Conservation (phyloP, 2,329 filamentous ascomycete species). For the Botryotinia calthae region DNA sequence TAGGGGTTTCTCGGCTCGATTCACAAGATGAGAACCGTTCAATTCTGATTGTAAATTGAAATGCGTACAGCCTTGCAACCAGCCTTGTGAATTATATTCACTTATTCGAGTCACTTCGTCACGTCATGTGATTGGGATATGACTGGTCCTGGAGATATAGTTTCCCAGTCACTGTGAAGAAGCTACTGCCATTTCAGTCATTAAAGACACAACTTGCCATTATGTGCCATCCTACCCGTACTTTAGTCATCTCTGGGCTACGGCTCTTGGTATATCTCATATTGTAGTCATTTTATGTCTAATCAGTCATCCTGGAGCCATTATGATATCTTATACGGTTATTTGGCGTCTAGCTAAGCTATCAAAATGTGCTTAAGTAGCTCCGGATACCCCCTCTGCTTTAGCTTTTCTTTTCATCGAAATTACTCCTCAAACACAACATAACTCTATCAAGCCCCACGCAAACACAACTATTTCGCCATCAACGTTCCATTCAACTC, state of each 20-base stretch:
- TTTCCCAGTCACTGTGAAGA: not conserved
- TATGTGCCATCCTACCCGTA: not conserved
- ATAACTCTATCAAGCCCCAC: not conserved
- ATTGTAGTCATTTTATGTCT: too few relatives aligned
- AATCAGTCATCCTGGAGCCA: not conserved
- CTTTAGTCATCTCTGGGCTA: not conserved
- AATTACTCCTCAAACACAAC: not conserved
- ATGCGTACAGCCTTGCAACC: not conserved
- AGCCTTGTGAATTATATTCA: not conserved
- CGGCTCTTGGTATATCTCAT: not conserved
- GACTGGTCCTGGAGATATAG: not conserved
- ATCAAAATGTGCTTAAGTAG: not conserved
- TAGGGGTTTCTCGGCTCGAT: not conserved
- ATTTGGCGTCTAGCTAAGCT: not conserved
- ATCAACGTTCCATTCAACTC: too few relatives aligned
- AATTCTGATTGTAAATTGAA: not conserved
- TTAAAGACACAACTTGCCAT: not conserved
- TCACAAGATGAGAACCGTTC: not conserved
- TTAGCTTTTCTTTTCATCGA: not conserved
- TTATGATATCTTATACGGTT: not conserved
- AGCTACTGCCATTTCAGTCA: not conserved
- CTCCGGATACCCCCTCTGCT: not conserved
- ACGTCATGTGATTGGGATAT: not conserved
- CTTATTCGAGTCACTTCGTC: not conserved
- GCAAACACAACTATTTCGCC: too few relatives aligned